A percentile compares a stretch with the other conserved stretches of the same genome.
Evolutionary conservation across 2,329 filamentous ascomycete species (phyloP).

Genomic region (Kalmusia sp.): DNA sequence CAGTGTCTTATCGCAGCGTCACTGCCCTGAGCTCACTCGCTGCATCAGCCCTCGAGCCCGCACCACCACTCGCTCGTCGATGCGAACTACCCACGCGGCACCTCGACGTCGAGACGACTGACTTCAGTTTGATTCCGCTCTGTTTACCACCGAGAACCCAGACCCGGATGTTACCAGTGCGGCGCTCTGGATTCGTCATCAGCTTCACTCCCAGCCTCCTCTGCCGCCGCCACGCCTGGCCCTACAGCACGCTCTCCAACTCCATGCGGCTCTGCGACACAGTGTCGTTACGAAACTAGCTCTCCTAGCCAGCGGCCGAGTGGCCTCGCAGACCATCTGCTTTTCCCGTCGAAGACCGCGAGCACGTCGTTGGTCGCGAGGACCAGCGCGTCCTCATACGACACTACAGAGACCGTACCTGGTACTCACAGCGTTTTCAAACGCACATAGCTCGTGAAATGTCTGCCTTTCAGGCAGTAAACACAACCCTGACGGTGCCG

Average conservation of each 20-base stretch:
- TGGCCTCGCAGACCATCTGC: slow-evolving; percentile 15
- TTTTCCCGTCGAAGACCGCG: slow-evolving; percentile 16
- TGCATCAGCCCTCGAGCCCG: slow-evolving; percentile 11
- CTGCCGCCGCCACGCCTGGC: slow-evolving; percentile 11
- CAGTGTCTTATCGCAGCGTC: slow-evolving; percentile 35
- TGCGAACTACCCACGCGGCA: neutral
- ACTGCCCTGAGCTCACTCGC: slow-evolving; percentile 25
- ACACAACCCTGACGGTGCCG: slow-evolving; percentile 58
- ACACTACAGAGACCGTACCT: slow-evolving; percentile 24
- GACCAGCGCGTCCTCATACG: slow-evolving; percentile 24
- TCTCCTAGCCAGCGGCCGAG: slow-evolving; percentile 17
- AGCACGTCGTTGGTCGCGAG: slow-evolving; percentile 4
- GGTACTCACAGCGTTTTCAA: slow-evolving; percentile 9
- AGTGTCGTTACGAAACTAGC: neutral
- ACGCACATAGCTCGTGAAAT: slow-evolving; percentile 42
- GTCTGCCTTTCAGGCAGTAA: slow-evolving; percentile 68
- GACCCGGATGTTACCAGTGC: slow-evolving; percentile 45
- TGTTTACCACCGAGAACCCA: slow-evolving; percentile 22
- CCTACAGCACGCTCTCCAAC: neutral
- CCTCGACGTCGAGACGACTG: neutral
- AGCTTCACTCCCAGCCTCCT: slow-evolving; percentile 46
- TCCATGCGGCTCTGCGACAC: slow-evolving; percentile 2
- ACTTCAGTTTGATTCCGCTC: neutral
- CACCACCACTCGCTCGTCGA: neutral
- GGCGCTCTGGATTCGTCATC: slow-evolving; percentile 43